Percentiles rank a stretch among this genome's conserved stretches.
Conservation (phyloP, 2,329 filamentous ascomycete genomes). For the Hymenoscyphus linearis region DNA sequence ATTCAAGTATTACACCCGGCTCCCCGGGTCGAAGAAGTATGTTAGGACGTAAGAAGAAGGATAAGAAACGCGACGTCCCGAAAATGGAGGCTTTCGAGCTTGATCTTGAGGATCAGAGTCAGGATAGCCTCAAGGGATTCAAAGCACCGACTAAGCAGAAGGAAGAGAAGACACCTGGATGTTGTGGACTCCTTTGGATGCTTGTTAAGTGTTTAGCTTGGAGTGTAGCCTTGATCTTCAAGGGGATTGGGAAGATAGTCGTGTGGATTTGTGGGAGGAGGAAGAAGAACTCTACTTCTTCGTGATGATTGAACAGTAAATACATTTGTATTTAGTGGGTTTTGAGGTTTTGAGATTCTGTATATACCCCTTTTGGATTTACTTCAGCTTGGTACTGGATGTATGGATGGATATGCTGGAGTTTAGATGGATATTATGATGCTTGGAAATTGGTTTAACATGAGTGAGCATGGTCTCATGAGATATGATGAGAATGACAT, state of each 20-base stretch:
- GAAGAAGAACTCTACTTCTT: slow-evolving; percentile 23
- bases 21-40: slow-evolving; percentile 27
- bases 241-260: slow-evolving; percentile 46
- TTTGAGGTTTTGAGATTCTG: neutral
- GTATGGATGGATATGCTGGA: neutral
- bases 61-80: slow-evolving; percentile 6
- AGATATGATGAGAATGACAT: neutral
- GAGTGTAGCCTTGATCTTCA: slow-evolving; percentile 51
- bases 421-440: neutral
- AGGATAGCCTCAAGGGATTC: slow-evolving; percentile 35
- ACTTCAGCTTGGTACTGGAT: neutral
- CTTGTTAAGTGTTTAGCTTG: slow-evolving; percentile 55
- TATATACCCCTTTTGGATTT: neutral
- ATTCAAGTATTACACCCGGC: slow-evolving; percentile 19
- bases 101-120: slow-evolving; percentile 62
- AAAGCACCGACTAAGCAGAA: slow-evolving; percentile 40
- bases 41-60: slow-evolving; percentile 14
- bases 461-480: neutral
- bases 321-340: neutral
- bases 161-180: slow-evolving; percentile 42
- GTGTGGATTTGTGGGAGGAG: slow-evolving; percentile 39
- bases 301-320: neutral
- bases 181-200: slow-evolving; percentile 48
- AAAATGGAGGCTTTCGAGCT: slow-evolving; percentile 53
- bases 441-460: neutral